Evolutionary conservation across 2,329 filamentous ascomycete species (phyloP).

Genomic region (Plenodomus biglobosus): DNA sequence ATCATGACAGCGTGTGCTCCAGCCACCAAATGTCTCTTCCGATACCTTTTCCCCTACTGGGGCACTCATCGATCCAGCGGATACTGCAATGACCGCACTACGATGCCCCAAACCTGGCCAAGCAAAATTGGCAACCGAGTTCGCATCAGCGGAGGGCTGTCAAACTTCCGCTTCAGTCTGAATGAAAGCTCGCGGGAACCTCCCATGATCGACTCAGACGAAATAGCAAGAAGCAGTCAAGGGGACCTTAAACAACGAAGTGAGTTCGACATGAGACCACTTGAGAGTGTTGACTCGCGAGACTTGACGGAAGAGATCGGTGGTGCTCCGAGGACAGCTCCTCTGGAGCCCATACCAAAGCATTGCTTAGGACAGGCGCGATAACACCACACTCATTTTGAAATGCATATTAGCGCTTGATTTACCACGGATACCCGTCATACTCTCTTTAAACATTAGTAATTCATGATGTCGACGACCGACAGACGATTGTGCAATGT

Average conservation of each 20-base stretch:
- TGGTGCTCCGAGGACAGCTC: slow-evolving; percentile 1
- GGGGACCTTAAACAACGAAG: slow-evolving; percentile 6
- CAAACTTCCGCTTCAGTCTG: slow-evolving; percentile 16
- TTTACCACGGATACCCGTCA: slow-evolving; percentile 1
- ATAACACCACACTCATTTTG: slow-evolving; percentile 2
- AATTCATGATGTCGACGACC: slow-evolving; percentile 8
- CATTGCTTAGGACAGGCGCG: slow-evolving; percentile 18
- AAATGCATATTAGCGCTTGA: slow-evolving; percentile 4
- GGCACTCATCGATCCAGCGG: slow-evolving; percentile 17
- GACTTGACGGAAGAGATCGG: slow-evolving; percentile 9
- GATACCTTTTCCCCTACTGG: slow-evolving; percentile 38
- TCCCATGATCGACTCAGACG: slow-evolving; percentile 1
- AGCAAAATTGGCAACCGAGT: not conserved
- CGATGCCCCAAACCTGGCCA: not conserved
- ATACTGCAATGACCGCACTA: slow-evolving; percentile 13
- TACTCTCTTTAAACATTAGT: slow-evolving; percentile 4
- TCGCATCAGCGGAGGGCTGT: slow-evolving; percentile 7
- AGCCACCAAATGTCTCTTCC: slow-evolving; percentile 53
- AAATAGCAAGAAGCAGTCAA: slow-evolving; percentile 6
- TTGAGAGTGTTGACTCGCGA: slow-evolving; percentile 9
- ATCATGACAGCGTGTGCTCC: slow-evolving; percentile 59
- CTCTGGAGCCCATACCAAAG: slow-evolving; percentile 11
- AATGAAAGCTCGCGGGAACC: not conserved
- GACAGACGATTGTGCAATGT: not conserved
- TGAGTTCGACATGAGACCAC: slow-evolving; percentile 4